A percentile compares a stretch with the other conserved stretches of the same genome.
phyloP scores from a whole-genome alignment of 106 monocot genomes.

The Chionographis japonica region DNA sequence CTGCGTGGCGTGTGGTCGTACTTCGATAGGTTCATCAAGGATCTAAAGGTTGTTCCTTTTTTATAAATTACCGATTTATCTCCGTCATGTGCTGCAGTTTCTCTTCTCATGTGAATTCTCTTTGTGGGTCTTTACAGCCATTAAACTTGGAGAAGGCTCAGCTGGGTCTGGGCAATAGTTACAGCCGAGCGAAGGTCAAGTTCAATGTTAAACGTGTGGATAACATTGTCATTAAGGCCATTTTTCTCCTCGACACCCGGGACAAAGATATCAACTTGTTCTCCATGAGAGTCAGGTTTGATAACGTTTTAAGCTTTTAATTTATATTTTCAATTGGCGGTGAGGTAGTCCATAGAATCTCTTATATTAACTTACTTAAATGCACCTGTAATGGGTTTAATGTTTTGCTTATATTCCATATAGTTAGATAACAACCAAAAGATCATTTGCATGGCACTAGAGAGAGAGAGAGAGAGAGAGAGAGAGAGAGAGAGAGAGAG shows the following conservation, averaged over 20 bases:
- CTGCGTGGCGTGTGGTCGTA: constrained; percentile 79
- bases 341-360: too few relatives aligned
- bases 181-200: constrained; percentile 92
- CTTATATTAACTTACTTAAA: too few relatives aligned
- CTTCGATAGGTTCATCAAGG: constrained; percentile 76
- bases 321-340: too few relatives aligned
- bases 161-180: constrained; percentile 86
- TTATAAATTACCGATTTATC: background rate
- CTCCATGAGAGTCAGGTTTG: constrained; percentile 99
- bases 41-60: constrained; percentile 58
- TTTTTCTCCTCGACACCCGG: constrained; percentile 77
- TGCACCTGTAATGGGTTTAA: too few relatives aligned
- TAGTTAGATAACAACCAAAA: too few relatives aligned
- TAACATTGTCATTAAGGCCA: constrained; percentile 99
- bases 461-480: too few relatives aligned
- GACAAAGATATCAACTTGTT: too few relatives aligned
- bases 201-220: constrained; percentile 97
- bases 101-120: background rate
- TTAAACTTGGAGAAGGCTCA: constrained; percentile 83
- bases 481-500: too few relatives aligned
- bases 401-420: too few relatives aligned
- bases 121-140: constrained; percentile 36
- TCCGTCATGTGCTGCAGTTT: background rate
- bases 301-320: too few relatives aligned
- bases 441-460: too few relatives aligned